Evolutionary conservation across 495 filamentous ascomycete genomes (phyloP), one percentile per base, ranked within the genome.

Genomic region (Penicillium herquei): DNA sequence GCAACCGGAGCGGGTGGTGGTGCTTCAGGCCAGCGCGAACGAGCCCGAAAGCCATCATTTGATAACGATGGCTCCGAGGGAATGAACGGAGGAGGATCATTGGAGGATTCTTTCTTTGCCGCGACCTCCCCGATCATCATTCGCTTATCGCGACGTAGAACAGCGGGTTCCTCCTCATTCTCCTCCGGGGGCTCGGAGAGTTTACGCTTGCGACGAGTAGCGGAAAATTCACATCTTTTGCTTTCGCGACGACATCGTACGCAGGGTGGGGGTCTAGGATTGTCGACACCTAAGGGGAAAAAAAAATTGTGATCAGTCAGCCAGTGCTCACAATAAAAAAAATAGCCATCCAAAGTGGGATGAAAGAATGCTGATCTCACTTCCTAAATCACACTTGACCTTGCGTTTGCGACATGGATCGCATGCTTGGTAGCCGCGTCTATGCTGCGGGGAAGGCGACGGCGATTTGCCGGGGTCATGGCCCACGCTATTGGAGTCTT

Each of bases 221-320:
- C 89, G 57, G 92, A 96, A 78, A 98, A 98, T 79, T 86, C 93
- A 78, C 94, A 98, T 61, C 96, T 87, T 73, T 96, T 96, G 74
- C 85, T 80, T 75, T 98, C 94, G 55, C 94, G 85, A 21, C 91
- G 86, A 71, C 94, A 98, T 67, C 94, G 84, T 55, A 93, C 89
- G 65, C 94, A 98, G 1, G 95, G 95, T 40, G 94, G 94, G 57
- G 93, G 89, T 67, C 92, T 86, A 34, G 94, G 94, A 56, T 93
- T 88, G 73, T 98, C 94, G 63, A 98, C 92, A 56, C 75, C 76
- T 79, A 52, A 11, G 21, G 35, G 26, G 11, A 37, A 46, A 32
- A 45, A 35, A 54, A 35, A 41, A 49, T 48, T 52, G 51, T 47
- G 54, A 52, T 56, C 46, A 62, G 60, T 51, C 57, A 49, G 55